A percentile compares a stretch with the other conserved stretches of the same genome.
Conservation (phyloP, 441 rosid genomes). For the Mallotus japonicus region DNA sequence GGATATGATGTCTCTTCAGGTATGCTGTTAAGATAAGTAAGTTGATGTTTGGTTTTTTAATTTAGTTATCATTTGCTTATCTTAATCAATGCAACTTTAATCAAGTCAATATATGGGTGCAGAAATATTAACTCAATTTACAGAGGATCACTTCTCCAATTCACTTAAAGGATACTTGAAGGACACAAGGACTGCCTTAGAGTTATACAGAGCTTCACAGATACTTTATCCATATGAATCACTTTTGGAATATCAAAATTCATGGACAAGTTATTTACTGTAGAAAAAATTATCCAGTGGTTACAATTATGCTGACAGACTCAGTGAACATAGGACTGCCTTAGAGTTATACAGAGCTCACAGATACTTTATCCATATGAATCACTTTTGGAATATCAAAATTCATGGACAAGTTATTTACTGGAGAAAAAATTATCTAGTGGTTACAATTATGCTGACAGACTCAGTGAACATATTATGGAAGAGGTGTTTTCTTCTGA, state of each 20-base stretch:
- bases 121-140: slow-evolving; percentile 51
- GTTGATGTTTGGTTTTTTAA: slow-evolving; percentile 16
- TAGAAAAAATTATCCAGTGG: slow-evolving; percentile 38
- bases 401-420: slow-evolving; percentile 50
- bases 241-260: slow-evolving; percentile 41
- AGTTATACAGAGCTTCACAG: slow-evolving; percentile 66
- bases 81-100: not conserved
- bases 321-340: slow-evolving; percentile 36
- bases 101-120: slow-evolving; percentile 19
- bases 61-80: not conserved
- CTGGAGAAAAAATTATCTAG: slow-evolving; percentile 44
- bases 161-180: slow-evolving; percentile 54
- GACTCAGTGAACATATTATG: slow-evolving; percentile 27
- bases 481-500: slow-evolving; percentile 38
- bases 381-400: slow-evolving; percentile 41
- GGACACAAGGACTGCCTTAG: slow-evolving; percentile 51
- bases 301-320: slow-evolving; percentile 32
- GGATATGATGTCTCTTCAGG: slow-evolving; percentile 77
- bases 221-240: slow-evolving; percentile 48
- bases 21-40: slow-evolving; percentile 21
- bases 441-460: slow-evolving; percentile 31
- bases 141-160: slow-evolving; percentile 48
- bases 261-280: slow-evolving; percentile 55
- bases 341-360: slow-evolving; percentile 68
- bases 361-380: slow-evolving; percentile 55